Evolutionary conservation across 2,329 filamentous ascomycete genomes (phyloP).

Genomic region (Alternaria brassicicola): DNA sequence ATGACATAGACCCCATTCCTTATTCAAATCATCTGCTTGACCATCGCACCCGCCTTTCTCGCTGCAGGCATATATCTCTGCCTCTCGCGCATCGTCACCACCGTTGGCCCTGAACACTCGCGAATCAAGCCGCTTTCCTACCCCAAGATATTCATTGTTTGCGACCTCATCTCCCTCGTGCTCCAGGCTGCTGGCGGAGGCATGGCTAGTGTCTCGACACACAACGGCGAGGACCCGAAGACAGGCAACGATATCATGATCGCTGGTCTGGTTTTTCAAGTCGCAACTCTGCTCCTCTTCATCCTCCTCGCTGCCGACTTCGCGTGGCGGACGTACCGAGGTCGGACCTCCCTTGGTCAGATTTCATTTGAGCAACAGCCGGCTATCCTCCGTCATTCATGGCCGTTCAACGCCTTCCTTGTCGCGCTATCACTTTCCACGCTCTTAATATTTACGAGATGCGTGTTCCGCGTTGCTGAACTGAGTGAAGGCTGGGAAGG

Average conservation of each 20-base stretch:
- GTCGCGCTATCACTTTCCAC: constrained; percentile 63
- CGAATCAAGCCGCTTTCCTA: constrained; percentile 54
- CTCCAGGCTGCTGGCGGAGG: constrained; percentile 55
- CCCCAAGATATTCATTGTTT: constrained; percentile 59
- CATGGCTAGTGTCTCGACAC: constrained; percentile 46
- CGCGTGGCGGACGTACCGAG: constrained; percentile 35
- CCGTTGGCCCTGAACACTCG: constrained; percentile 50
- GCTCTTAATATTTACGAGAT: constrained; percentile 68
- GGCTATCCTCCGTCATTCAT: constrained; percentile 38
- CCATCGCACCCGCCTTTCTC: constrained; percentile 60
- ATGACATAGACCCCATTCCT: constrained; percentile 61
- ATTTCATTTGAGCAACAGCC: constrained; percentile 35
- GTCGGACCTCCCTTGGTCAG: constrained; percentile 22
- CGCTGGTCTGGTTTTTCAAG: constrained; percentile 54
- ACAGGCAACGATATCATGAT: constrained; percentile 55
- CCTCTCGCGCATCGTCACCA: constrained; percentile 53
- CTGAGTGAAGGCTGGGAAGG: constrained; percentile 68
- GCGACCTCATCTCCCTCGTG: constrained; percentile 55
- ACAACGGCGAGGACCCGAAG: constrained; percentile 39
- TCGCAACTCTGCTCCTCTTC: constrained; percentile 52
- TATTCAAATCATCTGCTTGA: constrained; percentile 70
- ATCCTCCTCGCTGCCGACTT: constrained; percentile 52
- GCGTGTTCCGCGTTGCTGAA: constrained; percentile 70
- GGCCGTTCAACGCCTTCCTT: constrained; percentile 61
- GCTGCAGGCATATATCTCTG: constrained; percentile 71